Base-by-base conservation (phyloP, 2,329 filamentous ascomycete genomes). In the Orbilia ellipsospora region DNA sequence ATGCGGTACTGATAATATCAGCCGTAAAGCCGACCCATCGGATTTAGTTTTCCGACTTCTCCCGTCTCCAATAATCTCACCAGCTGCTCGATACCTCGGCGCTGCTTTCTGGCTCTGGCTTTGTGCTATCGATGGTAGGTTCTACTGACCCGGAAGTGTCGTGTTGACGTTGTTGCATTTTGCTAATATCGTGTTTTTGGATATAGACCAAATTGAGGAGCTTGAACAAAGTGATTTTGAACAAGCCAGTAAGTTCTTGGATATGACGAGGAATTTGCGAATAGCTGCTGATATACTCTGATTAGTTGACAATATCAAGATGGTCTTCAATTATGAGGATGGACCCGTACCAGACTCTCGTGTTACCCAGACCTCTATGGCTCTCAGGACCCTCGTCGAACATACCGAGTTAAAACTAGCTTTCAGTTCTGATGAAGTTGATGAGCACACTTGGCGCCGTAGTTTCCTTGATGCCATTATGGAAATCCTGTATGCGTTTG, bases 31-130 rank as follows among this genome's bases (percentile, higher is more conserved):
- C 2, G 77, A 77, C 23, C 79, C 79, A 1, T 77, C 79, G 13
- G 78, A 78, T 10, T 73, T 80, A 36, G 78, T 80, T 16, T 77
- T 78, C 8, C 77, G 72, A 36, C 56, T 80, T 16, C 73, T 80
- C 10, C 79, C 79, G 1, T 60, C 77, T 18, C 77, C 77, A 8
- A 63, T 78, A 7, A 78, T 79, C 18, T 48, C 51, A 12, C 55
- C 68, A n/a, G 70, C 77, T 26, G 79, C 78, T 77, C 72, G 79
- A 44, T 56, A 74, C 60, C 59, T 80, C 59, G 77, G 72, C 2
- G 73, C 73, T 10, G 67, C 67, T 15, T 80, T 80, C 64, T 80
- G 79, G 79, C 77, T 79, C 20, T 80, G 79, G 79, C 31, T 80
- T 3, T 80, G 79, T 20, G 77, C 79, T 31, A 77, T 79, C 8